Base-by-base conservation (phyloP, 805 yeast species). In the Komagataella kurtzmanii region DNA sequence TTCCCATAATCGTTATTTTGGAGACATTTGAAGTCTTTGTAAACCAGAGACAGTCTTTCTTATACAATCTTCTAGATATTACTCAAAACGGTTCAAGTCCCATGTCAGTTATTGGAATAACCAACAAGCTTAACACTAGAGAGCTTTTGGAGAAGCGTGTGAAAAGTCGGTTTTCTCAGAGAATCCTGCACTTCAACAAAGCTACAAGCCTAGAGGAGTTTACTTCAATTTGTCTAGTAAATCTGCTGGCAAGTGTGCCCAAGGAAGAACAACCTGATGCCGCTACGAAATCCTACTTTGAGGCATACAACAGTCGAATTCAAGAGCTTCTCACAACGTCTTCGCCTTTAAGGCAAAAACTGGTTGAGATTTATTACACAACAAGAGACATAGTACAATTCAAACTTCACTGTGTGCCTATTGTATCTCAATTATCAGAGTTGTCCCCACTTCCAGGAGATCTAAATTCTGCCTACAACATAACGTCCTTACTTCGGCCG, bases 111-210 rank as follows among this genome's bases (percentile, higher is more conserved):
- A 65, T 93, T 48, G 97, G 98, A 1, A 66, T 84, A 10, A 82
- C 95, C 0, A 75, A 90, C 1, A 81, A 83, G 51, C 71, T 88
- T 49, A 87, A 86, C 5, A 75, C 88, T 0, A 72, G 90, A 49
- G 97, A 91, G 58, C 72, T 80, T 58, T 69, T 93, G 48, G 99
- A 93, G 61, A 93, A 91, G 61, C 75, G 99, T 59, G 98, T 93
- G 0, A 76, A 88, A 57, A 83, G 95, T 52, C 70, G 99, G 56
- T 93, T 90, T 63, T 82, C 93, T 17, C 97, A 91, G 61, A 69
- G 95, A 49, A 66, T 85, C 2, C 73, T 89, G 21, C 74, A 75
- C 17, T 70, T 88, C 44, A 76, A 77, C 23, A 80, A 80, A 49
- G 71, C 82, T 0, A 56, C 58, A 1, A 63, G 69, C 2, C 58